Conservation (phyloP, 1,284 basidiomycete species). For the Laetiporus sulphureus region DNA sequence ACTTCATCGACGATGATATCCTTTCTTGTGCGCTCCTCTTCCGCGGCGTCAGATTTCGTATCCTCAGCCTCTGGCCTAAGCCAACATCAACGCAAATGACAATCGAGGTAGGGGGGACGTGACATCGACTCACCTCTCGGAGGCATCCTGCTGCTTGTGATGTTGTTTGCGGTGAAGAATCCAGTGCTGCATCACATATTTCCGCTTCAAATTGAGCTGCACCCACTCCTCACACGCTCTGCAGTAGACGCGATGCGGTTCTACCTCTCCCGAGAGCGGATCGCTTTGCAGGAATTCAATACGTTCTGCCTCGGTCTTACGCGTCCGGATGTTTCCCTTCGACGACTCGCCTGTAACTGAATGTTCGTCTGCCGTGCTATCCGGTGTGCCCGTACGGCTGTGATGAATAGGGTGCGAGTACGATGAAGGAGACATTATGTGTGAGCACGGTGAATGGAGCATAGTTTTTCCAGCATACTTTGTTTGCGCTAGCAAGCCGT, state of each 20-base stretch:
- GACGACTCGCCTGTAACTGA: slow-evolving; percentile 14
- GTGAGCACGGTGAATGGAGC: not conserved
- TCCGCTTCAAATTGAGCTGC: slow-evolving; percentile 42
- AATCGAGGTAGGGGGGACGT: slow-evolving; percentile 7
- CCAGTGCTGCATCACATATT: slow-evolving; percentile 54
- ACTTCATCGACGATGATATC: too few relatives aligned
- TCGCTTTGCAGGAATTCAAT: slow-evolving; percentile 56
- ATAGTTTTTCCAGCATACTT: too few relatives aligned
- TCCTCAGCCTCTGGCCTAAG: too few relatives aligned
- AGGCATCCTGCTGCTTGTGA: slow-evolving; percentile 9
- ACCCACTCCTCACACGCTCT: slow-evolving; percentile 48
- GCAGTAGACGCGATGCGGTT: slow-evolving; percentile 48
- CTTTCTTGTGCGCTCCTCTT: too few relatives aligned
- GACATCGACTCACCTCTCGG: slow-evolving; percentile 18
- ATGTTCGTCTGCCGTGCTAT: slow-evolving; percentile 16
- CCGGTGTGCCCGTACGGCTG: slow-evolving; percentile 1
- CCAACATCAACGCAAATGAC: too few relatives aligned
- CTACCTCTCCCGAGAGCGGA: slow-evolving; percentile 45
- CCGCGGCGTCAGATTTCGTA: slow-evolving; percentile 20
- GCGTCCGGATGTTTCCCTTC: slow-evolving; percentile 33
- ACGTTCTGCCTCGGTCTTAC: slow-evolving; percentile 52
- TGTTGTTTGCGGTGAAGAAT: slow-evolving; percentile 46
- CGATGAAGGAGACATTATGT: not conserved
- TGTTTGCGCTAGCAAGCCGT: too few relatives aligned
- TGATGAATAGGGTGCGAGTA: not conserved